Evolutionary conservation across 2,329 filamentous ascomycete genomes (phyloP), one percentile per base, ranked within the genome.

Genomic region (Verticillium isaacii): DNA sequence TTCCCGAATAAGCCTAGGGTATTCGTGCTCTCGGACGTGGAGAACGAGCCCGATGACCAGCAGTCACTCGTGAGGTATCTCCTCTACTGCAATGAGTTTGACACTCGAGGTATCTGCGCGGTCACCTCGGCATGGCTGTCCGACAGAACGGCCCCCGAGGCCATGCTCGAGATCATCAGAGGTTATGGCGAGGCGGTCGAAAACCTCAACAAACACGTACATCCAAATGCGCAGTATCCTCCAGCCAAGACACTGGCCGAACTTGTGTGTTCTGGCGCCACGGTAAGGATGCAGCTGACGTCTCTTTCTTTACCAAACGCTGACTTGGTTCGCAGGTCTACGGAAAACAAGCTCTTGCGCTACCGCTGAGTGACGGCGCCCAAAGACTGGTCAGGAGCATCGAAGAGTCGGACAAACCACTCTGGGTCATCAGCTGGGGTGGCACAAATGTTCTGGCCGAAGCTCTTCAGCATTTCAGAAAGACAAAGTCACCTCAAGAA

Each of bases 391-490:
- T 74, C 1, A 59, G 70, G 34, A 63, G 69, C 8, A 60, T 62
- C 3, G 63, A 66, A 5, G 61, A 65, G 5, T 50, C 65, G 8
- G 66, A 81, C 1, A 62, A 74, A 9, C 80, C 80, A 2, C 74
- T 85, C 3, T 85, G 80, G 79, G 71, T 84, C 7, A 73, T 83
- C 1, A 74, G 73, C 66, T 85, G 82, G 82, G 82, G 81, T 7
- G 82, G 82, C 12, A 77, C 79, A 15, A 84, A 83, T 60, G 76
- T 79, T 1, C 75, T 85, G 3, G 82, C 82, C 3, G 76, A 81
- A 60, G 78, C 77, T 1, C 72, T 85, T 9, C 68, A 75, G 19
- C 70, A 78, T 17, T 72, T 81, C 37, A 71, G 73, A 29, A 72
- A 75, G 45, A 66, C 68, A 15, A 67, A 11, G 65, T 66, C 65